Evolutionary conservation across 352 stramenopile genomes (phyloP), one percentile per base, ranked within the genome.

Genomic region (Hyaloperonospora brassicae): DNA sequence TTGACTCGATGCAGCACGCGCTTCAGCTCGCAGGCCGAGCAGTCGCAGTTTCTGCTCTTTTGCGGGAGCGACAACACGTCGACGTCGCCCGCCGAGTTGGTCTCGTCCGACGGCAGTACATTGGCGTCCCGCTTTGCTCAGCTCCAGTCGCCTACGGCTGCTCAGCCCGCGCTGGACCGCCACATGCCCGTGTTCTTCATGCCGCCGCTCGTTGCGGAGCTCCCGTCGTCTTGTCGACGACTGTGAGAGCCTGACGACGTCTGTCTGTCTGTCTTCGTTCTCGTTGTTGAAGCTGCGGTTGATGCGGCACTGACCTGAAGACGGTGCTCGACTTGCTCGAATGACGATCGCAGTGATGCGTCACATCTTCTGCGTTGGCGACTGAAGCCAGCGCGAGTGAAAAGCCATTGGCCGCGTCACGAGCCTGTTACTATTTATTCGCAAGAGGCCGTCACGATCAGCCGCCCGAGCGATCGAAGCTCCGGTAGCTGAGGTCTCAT

Each of bases 161-260:
- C 50, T 11, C 63, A 73, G 31, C 73, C 76, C 9, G 50, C 53
- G 25, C 81, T 88, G 48, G 76, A 78, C 46, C 78, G 84, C 52
- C 66, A 67, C 47, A 87, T 89, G 62, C 79, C 79, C 34, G 79
- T 89, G 52, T 89, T 89, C 63, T 86, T 89, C 57, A 67, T 58
- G 52, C 67, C 71, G 36, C 49, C 59, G 9, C 4, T 34, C 8
- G 27, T 34, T 8, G 27, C 27, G 4, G 27, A 34, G 27, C 27
- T 34, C 4, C 27, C 27, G 27, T 34, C 27, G 8, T 9, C 27
- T 8, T 34, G 27, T 34, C 27, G 27, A 34, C 27, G 27, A 34
- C 8, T 34, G 27, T 34, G 27, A 34, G 27, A 8, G 27, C 8
- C 17, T 9, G 27, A 34, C 27, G 27, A 34, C 4, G 4, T 34